phyloP scores from a whole-genome alignment of 371 early-diverging fungal species.

The Furculomyces boomerangus region DNA sequence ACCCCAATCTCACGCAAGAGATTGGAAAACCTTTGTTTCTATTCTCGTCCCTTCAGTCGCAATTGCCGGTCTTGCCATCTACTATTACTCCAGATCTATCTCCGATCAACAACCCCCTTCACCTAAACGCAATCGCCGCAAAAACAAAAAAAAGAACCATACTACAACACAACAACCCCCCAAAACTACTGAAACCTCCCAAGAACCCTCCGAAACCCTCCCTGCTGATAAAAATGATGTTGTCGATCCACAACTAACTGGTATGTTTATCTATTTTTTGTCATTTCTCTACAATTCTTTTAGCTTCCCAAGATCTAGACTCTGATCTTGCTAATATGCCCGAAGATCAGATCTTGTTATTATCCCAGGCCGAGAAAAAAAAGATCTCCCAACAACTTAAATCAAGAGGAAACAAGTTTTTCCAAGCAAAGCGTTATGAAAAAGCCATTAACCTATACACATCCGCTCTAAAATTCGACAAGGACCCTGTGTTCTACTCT shows the following conservation, averaged over 20 bases:
- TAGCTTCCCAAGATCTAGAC: slow-evolving; percentile 3
- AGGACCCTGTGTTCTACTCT: slow-evolving; percentile 69
- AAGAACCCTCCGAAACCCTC: slow-evolving; percentile 6
- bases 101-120: slow-evolving; percentile 10
- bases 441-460: slow-evolving; percentile 77
- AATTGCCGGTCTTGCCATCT: slow-evolving; percentile 43
- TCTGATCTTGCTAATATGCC: slow-evolving; percentile 31
- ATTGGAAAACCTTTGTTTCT: slow-evolving; percentile 58
- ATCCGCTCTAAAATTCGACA: slow-evolving; percentile 62
- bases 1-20: too few species aligned
- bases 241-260: neutral
- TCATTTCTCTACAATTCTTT: neutral
- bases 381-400: slow-evolving; percentile 59
- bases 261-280: neutral
- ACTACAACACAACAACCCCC: slow-evolving; percentile 8
- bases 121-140: slow-evolving; percentile 22
- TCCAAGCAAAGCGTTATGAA: slow-evolving; percentile 55
- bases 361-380: slow-evolving; percentile 33
- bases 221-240: slow-evolving; percentile 3
- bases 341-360: slow-evolving; percentile 33
- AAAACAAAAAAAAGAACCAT: slow-evolving; percentile 22
- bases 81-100: slow-evolving; percentile 33
- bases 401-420: slow-evolving; percentile 72
- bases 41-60: slow-evolving; percentile 38
- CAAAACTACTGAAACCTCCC: slow-evolving; percentile 12